Evolutionary conservation across 495 filamentous ascomycete genomes (phyloP).

Genomic region (Trichoderma asperelloides): DNA sequence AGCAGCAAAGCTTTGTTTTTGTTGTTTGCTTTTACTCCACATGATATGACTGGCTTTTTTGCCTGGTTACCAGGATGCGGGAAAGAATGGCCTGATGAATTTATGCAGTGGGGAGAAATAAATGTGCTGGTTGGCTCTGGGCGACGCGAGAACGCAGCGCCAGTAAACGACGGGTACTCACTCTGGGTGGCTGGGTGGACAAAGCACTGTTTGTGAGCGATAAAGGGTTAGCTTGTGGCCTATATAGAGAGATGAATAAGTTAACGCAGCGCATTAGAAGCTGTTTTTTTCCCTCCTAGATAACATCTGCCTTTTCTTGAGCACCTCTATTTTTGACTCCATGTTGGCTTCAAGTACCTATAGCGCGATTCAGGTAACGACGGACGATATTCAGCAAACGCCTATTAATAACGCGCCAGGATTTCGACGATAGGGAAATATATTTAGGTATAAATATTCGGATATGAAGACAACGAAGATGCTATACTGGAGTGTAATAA

Average conservation of each 20-base stretch:
- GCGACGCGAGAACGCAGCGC: neutral
- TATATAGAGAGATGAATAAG: neutral
- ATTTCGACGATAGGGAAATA: too few relatives aligned
- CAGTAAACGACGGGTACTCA: neutral
- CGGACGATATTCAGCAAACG: too few relatives aligned
- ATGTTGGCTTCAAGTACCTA: too few relatives aligned
- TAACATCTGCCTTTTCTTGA: neutral
- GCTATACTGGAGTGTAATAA: too few relatives aligned
- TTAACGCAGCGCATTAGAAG: neutral
- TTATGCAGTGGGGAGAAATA: constrained; percentile 5
- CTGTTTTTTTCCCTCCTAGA: neutral
- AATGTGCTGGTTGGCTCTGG: neutral
- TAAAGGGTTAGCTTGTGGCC: neutral
- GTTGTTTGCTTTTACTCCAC: neutral
- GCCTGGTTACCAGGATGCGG: neutral
- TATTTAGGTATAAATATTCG: neutral
- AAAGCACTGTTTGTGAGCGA: neutral
- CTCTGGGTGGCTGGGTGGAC: neutral
- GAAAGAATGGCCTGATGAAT: constrained; percentile 4
- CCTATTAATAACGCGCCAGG: too few relatives aligned
- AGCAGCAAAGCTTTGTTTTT: neutral
- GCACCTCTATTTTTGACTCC: too few relatives aligned
- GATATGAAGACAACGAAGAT: neutral
- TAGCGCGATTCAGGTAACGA: too few relatives aligned
- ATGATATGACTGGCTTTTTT: neutral